A percentile compares a stretch with the other conserved stretches of the same genome.
Conservation (phyloP, 371 early-diverging fungal genomes). For the Funneliformis caledonium region DNA sequence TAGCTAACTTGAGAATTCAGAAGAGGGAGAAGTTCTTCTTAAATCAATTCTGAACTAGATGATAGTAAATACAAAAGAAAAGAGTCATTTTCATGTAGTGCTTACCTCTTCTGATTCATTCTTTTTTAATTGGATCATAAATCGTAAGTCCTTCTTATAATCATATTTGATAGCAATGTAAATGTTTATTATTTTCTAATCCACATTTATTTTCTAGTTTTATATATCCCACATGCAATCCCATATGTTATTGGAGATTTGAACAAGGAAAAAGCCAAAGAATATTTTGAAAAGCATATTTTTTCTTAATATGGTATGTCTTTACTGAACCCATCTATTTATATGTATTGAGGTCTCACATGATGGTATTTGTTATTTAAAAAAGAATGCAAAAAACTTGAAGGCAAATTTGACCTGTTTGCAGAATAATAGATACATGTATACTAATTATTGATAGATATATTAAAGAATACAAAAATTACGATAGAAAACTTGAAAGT, state of each 20-base stretch:
- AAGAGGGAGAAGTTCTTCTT: constrained; percentile 25
- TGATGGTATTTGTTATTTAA: constrained; percentile 17
- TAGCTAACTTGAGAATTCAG: constrained; percentile 5
- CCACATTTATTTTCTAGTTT: constrained; percentile 27
- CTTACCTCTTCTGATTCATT: constrained; percentile 40
- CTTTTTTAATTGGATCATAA: constrained; percentile 25
- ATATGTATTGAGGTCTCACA: no score
- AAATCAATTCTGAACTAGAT: constrained; percentile 34
- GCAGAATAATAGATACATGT: constrained; percentile 3
- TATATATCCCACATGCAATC: constrained; percentile 26
- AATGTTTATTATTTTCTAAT: constrained; percentile 27
- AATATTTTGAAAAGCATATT: constrained; percentile 11
- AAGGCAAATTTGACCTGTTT: constrained; percentile 6
- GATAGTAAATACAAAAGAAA: constrained; percentile 36
- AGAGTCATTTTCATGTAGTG: constrained; percentile 17
- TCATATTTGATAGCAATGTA: constrained; percentile 24
- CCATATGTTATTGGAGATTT: constrained; percentile 37
- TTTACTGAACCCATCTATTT: constrained; percentile 12
- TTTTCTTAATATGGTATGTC: constrained; percentile 14
- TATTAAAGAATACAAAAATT: constrained; percentile 18
- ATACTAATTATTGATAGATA: constrained; percentile 13
- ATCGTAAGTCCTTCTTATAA: constrained; percentile 16
- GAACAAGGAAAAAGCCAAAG: constrained; percentile 18
- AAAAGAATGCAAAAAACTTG: constrained; percentile 14
- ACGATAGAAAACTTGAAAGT: background rate